A percentile compares a stretch with the other conserved stretches of the same genome.
Evolutionary conservation across 1,284 basidiomycete genomes (phyloP).

Genomic region (Baeospora myosura): DNA sequence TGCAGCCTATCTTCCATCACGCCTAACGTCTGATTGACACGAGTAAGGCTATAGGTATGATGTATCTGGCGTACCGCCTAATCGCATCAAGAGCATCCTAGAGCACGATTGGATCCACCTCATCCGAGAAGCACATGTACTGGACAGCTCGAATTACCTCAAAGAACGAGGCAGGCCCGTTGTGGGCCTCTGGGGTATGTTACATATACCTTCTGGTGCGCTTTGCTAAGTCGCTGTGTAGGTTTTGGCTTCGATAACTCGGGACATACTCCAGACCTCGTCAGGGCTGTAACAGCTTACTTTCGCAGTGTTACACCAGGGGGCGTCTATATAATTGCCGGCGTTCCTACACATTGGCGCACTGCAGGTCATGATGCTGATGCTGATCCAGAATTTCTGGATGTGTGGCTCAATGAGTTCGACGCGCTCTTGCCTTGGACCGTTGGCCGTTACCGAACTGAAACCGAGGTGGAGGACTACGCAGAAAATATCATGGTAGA

Average conservation of each 20-base stretch:
- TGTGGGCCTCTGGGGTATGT: constrained; percentile 58
- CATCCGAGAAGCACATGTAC: constrained; percentile 44
- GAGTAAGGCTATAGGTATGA: constrained; percentile 60
- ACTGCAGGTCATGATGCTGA: constrained; percentile 61
- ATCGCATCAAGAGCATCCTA: constrained; percentile 49
- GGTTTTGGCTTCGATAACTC: constrained; percentile 58
- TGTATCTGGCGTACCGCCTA: constrained; percentile 54
- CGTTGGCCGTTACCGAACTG: constrained; percentile 53
- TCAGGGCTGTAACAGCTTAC: constrained; percentile 44
- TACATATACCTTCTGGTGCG: not conserved
- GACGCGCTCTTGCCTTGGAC: constrained; percentile 75
- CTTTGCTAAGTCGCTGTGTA: constrained; percentile 15
- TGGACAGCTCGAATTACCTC: constrained; percentile 66
- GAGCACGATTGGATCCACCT: constrained; percentile 66
- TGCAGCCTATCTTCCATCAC: constrained; percentile 38
- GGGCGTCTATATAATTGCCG: constrained; percentile 64
- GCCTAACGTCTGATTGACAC: constrained; percentile 4
- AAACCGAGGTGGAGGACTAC: constrained; percentile 51
- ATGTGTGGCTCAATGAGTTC: constrained; percentile 61
- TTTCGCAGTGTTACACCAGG: constrained; percentile 56
- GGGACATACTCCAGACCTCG: constrained; percentile 49
- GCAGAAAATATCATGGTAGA: constrained; percentile 50
- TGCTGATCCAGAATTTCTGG: constrained; percentile 49
- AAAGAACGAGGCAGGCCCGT: constrained; percentile 59
- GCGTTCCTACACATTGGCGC: constrained; percentile 63